Percentiles rank a stretch among this genome's conserved stretches.
Evolutionary conservation across 148 eudicot genomes (phyloP).

Genomic region (Chenopodium formosanum): DNA sequence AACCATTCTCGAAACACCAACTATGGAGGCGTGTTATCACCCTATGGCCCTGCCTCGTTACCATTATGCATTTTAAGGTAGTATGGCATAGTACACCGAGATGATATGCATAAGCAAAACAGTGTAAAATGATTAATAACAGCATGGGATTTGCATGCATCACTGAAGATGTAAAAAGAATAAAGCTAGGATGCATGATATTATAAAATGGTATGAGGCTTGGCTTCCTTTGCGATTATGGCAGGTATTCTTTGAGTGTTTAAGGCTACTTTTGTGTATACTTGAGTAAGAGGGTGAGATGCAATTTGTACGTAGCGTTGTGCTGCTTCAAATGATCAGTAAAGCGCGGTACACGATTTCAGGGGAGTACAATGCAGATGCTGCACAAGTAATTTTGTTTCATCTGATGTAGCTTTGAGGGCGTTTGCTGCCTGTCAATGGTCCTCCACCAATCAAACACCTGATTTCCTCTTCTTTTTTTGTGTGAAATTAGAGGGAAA

Average conservation of each 20-base stretch:
- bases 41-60: too few species aligned
- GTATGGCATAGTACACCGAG: neutral
- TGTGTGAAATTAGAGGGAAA: neutral
- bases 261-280: conserved; percentile 17
- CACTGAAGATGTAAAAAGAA: conserved; percentile 6
- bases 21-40: too few species aligned
- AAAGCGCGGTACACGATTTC: neutral
- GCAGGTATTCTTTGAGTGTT: conserved; percentile 5
- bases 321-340: conserved; percentile 11
- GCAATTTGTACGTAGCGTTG: neutral
- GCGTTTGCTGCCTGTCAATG: neutral
- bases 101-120: too few species aligned
- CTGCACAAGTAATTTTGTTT: neutral
- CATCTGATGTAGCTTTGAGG: neutral
- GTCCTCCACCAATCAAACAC: conserved; percentile 4
- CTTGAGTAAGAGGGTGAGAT: neutral
- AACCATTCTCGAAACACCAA: too few species aligned
- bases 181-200: conserved; percentile 4
- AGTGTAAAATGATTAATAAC: neutral
- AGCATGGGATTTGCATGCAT: conserved; percentile 2
- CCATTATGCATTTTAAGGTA: neutral
- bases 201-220: neutral
- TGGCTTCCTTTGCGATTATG: neutral
- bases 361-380: conserved; percentile 8
- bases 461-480: neutral